Evolutionary conservation across 257 asterid species (phyloP), one percentile per base, ranked within the genome.

Genomic region (Nicotiana tabacum): DNA sequence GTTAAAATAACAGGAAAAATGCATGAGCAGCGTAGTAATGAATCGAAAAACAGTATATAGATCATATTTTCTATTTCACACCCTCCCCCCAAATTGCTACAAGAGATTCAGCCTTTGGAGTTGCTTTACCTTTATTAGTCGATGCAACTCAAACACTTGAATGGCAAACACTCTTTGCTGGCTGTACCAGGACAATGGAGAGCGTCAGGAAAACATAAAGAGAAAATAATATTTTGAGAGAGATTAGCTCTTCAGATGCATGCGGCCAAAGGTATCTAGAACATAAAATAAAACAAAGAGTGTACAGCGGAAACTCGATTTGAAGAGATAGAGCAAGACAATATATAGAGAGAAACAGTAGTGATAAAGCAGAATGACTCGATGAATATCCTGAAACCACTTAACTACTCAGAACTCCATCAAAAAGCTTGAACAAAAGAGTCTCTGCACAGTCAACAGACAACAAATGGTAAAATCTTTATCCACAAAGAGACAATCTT

Each of bases 121-220:
- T 46, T 37, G 62, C 9, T 61, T 57, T 72, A 82, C 84, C 84
- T 82, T 82, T 57, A 82, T 70, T 21, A 82, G 60, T 51, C 84
- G 65, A 82, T 82, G 84, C 84, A 82, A 43, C 84, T 82, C 84
- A 6, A 82, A 82, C 66, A 82, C 84, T 82, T 82, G 84, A 77
- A 82, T 18, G 27, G 84, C 84, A 82, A 82, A 82, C 60, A 72
- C 60, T 72, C 81, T 56, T 82, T 82, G 84, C 77, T 82, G 84
- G 66, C 84, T 82, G 84, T 58, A 46, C 61, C 29, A 46, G 32
- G 13, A 24, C 21, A 72, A 46, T 21, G 60, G 39, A 12, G 58
- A 24, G 78, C 0, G 21, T 72, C 60, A 46, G 35, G 2, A 68
- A 37, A 69, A 43, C 11, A 53, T 5, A 24, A 21, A 72, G 6